Percentiles rank a stretch among this genome's conserved stretches.
Evolutionary conservation across 2,329 filamentous ascomycete species (phyloP).

Genomic region (Aspergillus fructus): DNA sequence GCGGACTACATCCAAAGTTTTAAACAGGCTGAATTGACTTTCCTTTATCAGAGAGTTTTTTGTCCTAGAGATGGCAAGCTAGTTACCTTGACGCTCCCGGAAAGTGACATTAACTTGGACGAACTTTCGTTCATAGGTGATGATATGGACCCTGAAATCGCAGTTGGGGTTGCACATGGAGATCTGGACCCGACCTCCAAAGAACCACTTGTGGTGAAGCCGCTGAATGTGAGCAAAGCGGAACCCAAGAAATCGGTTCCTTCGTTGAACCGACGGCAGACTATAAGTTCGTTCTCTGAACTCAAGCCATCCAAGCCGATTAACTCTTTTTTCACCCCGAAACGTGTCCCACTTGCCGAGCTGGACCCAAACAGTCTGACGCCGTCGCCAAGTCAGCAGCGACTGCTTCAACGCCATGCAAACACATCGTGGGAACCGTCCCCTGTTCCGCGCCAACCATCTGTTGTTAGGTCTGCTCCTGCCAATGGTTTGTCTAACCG

Average conservation of each 20-base stretch:
- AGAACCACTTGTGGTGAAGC: slow-evolving; percentile 51
- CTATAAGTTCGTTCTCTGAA: slow-evolving; percentile 47
- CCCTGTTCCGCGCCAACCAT: slow-evolving; percentile 43
- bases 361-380: slow-evolving; percentile 67
- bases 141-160: slow-evolving; percentile 66
- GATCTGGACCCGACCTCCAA: slow-evolving; percentile 92
- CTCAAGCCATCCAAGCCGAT: slow-evolving; percentile 63
- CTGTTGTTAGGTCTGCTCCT: slow-evolving; percentile 34
- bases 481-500: slow-evolving; percentile 35
- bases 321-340: slow-evolving; percentile 64
- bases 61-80: slow-evolving; percentile 71
- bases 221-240: slow-evolving; percentile 22
- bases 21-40: slow-evolving; percentile 84
- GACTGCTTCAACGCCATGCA: slow-evolving; percentile 54
- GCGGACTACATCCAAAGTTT: slow-evolving; percentile 79
- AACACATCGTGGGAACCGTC: slow-evolving; percentile 56
- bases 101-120: slow-evolving; percentile 61
- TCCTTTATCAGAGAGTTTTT: slow-evolving; percentile 91
- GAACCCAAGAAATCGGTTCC: slow-evolving; percentile 33
- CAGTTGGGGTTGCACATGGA: slow-evolving; percentile 72
- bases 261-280: slow-evolving; percentile 40
- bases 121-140: slow-evolving; percentile 80
- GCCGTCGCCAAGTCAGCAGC: slow-evolving; percentile 64
- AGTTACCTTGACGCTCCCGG: slow-evolving; percentile 71
- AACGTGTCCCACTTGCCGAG: slow-evolving; percentile 64